Conservation (phyloP, 352 stramenopile genomes). For the Phytopythium delawarense region DNA sequence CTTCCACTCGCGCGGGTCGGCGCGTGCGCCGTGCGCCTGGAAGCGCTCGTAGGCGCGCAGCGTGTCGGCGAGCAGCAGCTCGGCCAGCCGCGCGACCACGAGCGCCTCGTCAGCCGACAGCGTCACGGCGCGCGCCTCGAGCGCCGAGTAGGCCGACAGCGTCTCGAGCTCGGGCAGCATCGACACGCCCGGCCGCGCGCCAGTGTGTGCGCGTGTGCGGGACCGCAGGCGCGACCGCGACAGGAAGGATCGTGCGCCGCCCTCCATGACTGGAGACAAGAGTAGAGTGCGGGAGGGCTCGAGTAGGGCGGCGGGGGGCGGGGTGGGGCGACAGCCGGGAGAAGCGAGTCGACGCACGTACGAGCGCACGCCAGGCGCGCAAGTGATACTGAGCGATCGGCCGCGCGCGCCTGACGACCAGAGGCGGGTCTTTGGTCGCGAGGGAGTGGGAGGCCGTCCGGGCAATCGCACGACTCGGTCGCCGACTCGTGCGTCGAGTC, state of each 20-base stretch:
- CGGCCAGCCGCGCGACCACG: conserved; percentile 32
- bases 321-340: neutral
- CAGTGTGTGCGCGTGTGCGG: neutral
- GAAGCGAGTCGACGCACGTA: neutral
- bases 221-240: conserved; percentile 6
- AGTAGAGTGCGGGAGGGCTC: neutral
- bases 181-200: neutral
- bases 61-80: conserved; percentile 36
- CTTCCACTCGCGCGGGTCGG: conserved; percentile 60
- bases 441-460: neutral
- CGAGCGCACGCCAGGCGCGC: neutral
- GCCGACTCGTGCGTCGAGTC: neutral
- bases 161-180: conserved; percentile 29
- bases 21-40: neutral
- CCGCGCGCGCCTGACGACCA: neutral
- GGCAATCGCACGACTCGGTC: conserved; percentile 1
- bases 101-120: conserved; percentile 52
- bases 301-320: neutral
- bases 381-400: neutral
- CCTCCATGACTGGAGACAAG: neutral
- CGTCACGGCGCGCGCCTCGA: conserved; percentile 28
- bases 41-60: conserved; percentile 29
- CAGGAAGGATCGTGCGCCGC: conserved; percentile 1
- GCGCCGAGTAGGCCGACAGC: conserved; percentile 20
- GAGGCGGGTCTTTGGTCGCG: neutral